Evolutionary conservation across 257 asterid genomes (phyloP).

Genomic region (Rauvolfia tetraphylla): DNA sequence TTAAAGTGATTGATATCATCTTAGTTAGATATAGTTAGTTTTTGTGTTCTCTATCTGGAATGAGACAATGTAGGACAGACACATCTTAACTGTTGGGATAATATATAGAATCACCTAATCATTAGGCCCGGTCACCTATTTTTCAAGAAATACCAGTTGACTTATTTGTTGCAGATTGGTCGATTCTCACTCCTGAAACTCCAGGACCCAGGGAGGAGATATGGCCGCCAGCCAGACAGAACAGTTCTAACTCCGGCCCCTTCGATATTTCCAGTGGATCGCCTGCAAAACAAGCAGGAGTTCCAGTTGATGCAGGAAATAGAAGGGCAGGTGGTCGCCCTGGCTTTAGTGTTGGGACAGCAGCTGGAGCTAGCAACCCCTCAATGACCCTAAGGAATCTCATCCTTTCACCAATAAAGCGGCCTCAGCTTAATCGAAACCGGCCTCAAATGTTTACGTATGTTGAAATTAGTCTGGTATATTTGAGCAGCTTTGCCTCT

Average conservation of each 20-base stretch:
- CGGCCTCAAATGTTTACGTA: slow-evolving; percentile 78
- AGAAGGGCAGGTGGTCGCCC: slow-evolving; percentile 50
- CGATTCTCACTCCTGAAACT: slow-evolving; percentile 86
- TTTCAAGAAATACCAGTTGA: slow-evolving; percentile 53
- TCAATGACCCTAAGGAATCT: slow-evolving; percentile 77
- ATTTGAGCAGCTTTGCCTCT: background rate
- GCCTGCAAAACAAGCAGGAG: slow-evolving; percentile 54
- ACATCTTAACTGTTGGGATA: background rate
- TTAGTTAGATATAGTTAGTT: background rate
- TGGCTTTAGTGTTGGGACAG: slow-evolving; percentile 46
- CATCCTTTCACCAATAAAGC: slow-evolving; percentile 79
- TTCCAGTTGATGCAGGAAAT: slow-evolving; percentile 58
- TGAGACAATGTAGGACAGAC: background rate
- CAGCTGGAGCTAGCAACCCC: slow-evolving; percentile 62
- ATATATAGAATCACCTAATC: background rate
- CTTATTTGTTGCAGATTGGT: slow-evolving; percentile 84
- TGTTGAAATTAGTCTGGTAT: slow-evolving; percentile 17
- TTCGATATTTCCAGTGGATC: slow-evolving; percentile 62
- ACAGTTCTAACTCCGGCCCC: slow-evolving; percentile 58
- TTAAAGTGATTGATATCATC: slow-evolving; percentile 8
- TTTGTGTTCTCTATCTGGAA: background rate
- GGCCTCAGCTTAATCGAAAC: slow-evolving; percentile 82
- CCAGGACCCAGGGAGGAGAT: slow-evolving; percentile 95
- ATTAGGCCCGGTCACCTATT: background rate
- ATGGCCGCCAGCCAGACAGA: slow-evolving; percentile 70